Percentiles rank a stretch among this genome's conserved stretches.
Conservation (phyloP, 2,329 filamentous ascomycete genomes). For the Cordyceps javanica region DNA sequence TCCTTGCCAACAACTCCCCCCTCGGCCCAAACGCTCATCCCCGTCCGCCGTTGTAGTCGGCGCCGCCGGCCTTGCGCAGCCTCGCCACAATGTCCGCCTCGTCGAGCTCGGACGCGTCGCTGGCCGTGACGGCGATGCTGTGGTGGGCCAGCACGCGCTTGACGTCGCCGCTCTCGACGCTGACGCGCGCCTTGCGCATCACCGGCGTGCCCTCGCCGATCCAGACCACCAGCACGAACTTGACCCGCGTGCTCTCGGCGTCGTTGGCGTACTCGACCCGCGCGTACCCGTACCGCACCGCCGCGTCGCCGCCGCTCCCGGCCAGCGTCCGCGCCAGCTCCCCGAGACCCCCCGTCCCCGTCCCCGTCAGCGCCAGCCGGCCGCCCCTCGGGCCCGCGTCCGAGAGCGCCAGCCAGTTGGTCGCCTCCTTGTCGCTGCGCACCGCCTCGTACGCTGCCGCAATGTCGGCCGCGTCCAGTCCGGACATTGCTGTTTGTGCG, state of each 20-base stretch:
- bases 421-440: slow-evolving; percentile 58
- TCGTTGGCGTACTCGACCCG: slow-evolving; percentile 66
- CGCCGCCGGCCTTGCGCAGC: slow-evolving; percentile 60
- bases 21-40: slow-evolving; percentile 41
- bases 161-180: slow-evolving; percentile 60
- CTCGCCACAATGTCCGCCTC: slow-evolving; percentile 55
- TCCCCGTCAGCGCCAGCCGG: slow-evolving; percentile 48
- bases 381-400: slow-evolving; percentile 51
- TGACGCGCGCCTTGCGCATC: slow-evolving; percentile 64
- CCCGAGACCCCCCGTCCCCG: slow-evolving; percentile 53
- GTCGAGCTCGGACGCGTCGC: slow-evolving; percentile 53
- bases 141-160: slow-evolving; percentile 59
- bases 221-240: slow-evolving; percentile 64
- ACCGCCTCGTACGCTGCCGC: slow-evolving; percentile 60
- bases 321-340: slow-evolving; percentile 54
- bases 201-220: slow-evolving; percentile 59
- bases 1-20: no score
- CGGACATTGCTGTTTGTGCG: no score
- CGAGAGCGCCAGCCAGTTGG: slow-evolving; percentile 63
- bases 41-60: slow-evolving; percentile 63
- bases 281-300: slow-evolving; percentile 61
- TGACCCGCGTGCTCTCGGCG: slow-evolving; percentile 60
- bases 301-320: no score
- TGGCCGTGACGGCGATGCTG: slow-evolving; percentile 58
- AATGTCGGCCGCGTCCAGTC: slow-evolving; percentile 52